Conservation (phyloP, 352 stramenopile species). For the Pythium chondricola region DNA sequence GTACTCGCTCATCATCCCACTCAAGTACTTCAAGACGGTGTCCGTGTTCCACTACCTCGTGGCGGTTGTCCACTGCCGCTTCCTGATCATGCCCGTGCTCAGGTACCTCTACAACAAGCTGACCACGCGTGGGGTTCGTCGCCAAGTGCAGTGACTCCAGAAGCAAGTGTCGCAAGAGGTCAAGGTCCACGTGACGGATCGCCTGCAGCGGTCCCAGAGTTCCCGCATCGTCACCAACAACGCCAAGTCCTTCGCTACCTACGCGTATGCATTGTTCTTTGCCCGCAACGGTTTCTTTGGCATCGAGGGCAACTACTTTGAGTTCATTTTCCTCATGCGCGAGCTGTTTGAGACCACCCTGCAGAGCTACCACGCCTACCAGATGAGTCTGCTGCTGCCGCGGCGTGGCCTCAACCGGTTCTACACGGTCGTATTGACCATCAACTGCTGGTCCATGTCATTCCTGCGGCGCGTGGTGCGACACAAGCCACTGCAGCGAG, state of each 20-base stretch:
- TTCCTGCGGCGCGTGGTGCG: conserved; percentile 4
- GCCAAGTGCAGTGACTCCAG: neutral
- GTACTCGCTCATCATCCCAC: conserved; percentile 8
- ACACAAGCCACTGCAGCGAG: conserved; percentile 1
- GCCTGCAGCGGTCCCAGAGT: neutral
- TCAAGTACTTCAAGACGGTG: conserved; percentile 1
- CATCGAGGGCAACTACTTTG: conserved; percentile 12
- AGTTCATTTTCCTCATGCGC: conserved; percentile 3
- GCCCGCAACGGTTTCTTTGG: conserved; percentile 4
- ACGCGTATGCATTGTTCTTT: neutral
- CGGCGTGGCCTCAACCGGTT: conserved; percentile 16
- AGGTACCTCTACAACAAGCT: neutral
- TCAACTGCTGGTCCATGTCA: conserved; percentile 21
- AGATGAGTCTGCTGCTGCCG: conserved; percentile 3
- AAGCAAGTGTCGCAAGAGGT: neutral
- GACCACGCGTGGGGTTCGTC: neutral
- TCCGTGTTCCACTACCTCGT: conserved; percentile 7
- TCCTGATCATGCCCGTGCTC: neutral
- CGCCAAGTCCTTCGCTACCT: neutral
- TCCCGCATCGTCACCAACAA: neutral
- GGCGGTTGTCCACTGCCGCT: conserved; percentile 1
- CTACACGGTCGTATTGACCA: conserved; percentile 14
- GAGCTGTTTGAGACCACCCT: conserved; percentile 6
- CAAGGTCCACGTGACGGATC: neutral
- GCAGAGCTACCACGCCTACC: conserved; percentile 3